Evolutionary conservation across 345 rosid genomes (phyloP).

Genomic region (Diplotaxis tenuifolia): DNA sequence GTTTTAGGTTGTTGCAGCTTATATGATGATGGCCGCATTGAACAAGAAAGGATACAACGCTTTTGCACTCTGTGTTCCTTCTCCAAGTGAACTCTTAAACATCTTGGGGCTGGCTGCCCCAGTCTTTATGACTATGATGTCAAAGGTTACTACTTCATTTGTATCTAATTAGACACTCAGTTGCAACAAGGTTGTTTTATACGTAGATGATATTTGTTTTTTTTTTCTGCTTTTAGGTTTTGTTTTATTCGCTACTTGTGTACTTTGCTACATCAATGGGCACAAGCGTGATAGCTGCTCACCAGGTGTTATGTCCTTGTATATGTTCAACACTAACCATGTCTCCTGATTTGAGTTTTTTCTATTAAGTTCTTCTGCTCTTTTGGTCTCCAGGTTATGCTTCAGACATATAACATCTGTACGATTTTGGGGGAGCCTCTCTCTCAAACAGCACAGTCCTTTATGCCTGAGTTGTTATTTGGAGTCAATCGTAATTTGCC

Average conservation of each 20-base stretch:
- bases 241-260: slow-evolving; percentile 70
- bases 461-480: slow-evolving; percentile 80
- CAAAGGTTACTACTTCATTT: slow-evolving; percentile 52
- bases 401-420: slow-evolving; percentile 66
- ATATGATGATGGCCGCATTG: slow-evolving; percentile 74
- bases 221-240: slow-evolving; percentile 49
- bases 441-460: slow-evolving; percentile 93
- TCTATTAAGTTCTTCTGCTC: slow-evolving; percentile 3
- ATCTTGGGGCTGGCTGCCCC: slow-evolving; percentile 77
- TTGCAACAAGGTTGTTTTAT: slow-evolving; percentile 2
- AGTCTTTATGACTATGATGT: slow-evolving; percentile 67
- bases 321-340: not conserved
- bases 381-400: slow-evolving; percentile 53
- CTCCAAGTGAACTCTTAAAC: slow-evolving; percentile 49
- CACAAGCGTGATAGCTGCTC: slow-evolving; percentile 71
- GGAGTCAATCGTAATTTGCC: slow-evolving; percentile 60
- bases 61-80: slow-evolving; percentile 57
- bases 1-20: slow-evolving; percentile 71
- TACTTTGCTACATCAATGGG: slow-evolving; percentile 94
- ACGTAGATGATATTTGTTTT: slow-evolving; percentile 25
- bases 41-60: slow-evolving; percentile 75
- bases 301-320: slow-evolving; percentile 58
- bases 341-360: slow-evolving; percentile 11
- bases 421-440: slow-evolving; percentile 84
- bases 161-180: not conserved